phyloP scores from a whole-genome alignment of 345 rosid genomes.

The Acer yangbiense region DNA sequence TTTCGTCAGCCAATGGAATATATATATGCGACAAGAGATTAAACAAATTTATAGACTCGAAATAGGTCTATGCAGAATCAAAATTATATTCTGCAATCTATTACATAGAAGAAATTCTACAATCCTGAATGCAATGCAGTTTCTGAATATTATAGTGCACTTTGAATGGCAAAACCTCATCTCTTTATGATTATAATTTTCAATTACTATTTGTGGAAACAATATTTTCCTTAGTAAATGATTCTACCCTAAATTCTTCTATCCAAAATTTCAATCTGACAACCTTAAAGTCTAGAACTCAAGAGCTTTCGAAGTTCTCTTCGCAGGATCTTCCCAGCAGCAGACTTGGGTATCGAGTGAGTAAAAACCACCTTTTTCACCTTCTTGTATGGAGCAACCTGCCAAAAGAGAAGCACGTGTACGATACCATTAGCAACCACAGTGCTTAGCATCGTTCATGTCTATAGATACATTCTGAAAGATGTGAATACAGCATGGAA shows the following conservation, averaged over 20 bases:
- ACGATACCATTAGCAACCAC: neutral
- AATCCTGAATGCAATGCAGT: neutral
- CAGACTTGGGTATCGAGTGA: slow-evolving; percentile 64
- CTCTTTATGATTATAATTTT: neutral
- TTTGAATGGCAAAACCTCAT: neutral
- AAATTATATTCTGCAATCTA: neutral
- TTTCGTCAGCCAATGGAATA: no score
- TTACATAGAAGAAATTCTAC: neutral
- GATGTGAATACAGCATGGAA: neutral
- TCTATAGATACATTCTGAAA: neutral
- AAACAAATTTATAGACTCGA: no score
- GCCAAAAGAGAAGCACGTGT: neutral
- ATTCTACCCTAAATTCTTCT: neutral
- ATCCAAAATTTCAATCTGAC: neutral
- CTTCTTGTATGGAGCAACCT: slow-evolving; percentile 92
- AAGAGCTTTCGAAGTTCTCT: slow-evolving; percentile 53
- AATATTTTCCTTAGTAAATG: neutral
- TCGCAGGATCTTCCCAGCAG: slow-evolving; percentile 81
- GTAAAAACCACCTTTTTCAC: slow-evolving; percentile 74
- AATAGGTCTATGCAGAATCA: neutral
- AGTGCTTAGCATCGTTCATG: neutral
- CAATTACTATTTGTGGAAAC: neutral
- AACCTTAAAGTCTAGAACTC: slow-evolving; percentile 49
- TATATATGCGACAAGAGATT: neutral
- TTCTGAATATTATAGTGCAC: neutral